phyloP scores from a whole-genome alignment of 768 basidiomycete species.

The Agrocybe chaxingu region DNA sequence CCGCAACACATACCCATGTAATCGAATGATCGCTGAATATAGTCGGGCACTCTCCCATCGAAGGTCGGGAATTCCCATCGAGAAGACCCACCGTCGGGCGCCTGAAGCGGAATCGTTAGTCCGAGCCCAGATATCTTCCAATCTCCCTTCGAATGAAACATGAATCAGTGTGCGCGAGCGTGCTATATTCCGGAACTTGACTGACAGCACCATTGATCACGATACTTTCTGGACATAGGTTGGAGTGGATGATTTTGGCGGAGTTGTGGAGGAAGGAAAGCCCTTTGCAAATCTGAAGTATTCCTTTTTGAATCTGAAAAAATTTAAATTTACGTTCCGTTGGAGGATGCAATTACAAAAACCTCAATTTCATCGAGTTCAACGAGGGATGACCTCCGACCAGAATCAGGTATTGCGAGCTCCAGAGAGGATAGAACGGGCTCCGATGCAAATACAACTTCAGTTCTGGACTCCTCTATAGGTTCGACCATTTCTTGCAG shows the following conservation, averaged over 20 bases:
- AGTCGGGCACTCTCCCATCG: conserved; percentile 74
- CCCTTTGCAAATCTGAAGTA: conserved; percentile 89
- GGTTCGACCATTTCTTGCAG: conserved; percentile 92
- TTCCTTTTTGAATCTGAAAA: conserved; percentile 88
- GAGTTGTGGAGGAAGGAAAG: conserved; percentile 89
- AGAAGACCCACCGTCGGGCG: conserved; percentile 66
- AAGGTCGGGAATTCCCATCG: conserved; percentile 91
- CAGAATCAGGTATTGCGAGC: conserved; percentile 67
- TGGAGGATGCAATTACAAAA: conserved; percentile 18
- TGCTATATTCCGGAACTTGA: conserved; percentile 1
- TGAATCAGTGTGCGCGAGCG: background rate
- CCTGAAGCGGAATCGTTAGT: conserved; percentile 73
- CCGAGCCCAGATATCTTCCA: conserved; percentile 96
- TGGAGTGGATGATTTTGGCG: conserved; percentile 89
- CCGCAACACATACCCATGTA: conserved; percentile 69
- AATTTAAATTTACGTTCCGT: conserved; percentile 1
- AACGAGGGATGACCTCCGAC: conserved; percentile 51
- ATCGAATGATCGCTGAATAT: conserved; percentile 90
- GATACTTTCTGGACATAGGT: conserved; percentile 83
- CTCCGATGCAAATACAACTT: conserved; percentile 93
- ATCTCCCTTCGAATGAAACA: conserved; percentile 66
- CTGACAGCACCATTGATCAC: conserved; percentile 86
- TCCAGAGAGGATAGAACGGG: conserved; percentile 80
- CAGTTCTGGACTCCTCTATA: conserved; percentile 85
- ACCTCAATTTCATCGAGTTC: conserved; percentile 98